Evolutionary conservation across 192 early-diverging fungal genomes (phyloP), one percentile per base, ranked within the genome.

Genomic region (Coemansia sp.): DNA sequence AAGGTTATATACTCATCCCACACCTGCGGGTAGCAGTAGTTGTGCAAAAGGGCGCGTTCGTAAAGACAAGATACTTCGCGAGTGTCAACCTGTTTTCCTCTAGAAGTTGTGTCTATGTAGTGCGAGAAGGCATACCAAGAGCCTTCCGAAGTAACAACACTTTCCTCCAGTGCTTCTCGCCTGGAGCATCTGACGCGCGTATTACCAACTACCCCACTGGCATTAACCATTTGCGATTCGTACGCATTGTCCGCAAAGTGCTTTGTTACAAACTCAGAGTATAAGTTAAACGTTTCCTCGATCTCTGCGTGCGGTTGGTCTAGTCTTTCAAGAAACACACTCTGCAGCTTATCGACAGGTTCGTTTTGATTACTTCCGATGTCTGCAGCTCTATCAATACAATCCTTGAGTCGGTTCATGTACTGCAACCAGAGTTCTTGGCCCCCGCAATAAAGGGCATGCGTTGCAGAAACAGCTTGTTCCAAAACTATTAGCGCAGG

Each of bases 221-320:
- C 78, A 10, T 69, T 49, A 0, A 81, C 67, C 78, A 81, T 75
- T 58, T 64, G 69, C 55, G 70, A 65, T 61, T 81, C 78, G 43
- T 81, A 81, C 0, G 56, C 44, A 9, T 16, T 59, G 7, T 42
- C 60, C 19, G 37, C 51, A 44, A 59, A 14, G 64, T 81, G 50
- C 43, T 55, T 54, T 5, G 78, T 81, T 16, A 74, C 68, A 59
- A 75, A 81, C 63, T 67, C 67, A 5, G 78, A 81, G 64, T 81
- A 81, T 70, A 72, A 44, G 9, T 64, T 50, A 61, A 75, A 81
- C n/a, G 78, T 81, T 1, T 64, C 64, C 32, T 81, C 78, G 9
- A 81, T 37, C 25, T 63, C 69, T 5, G 73, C 64, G 56, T 81
- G 72, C 22, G 78, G 70, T 58, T 63, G 70, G 1, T 43, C 62